A percentile compares a stretch with the other conserved stretches of the same genome.
phyloP scores from a whole-genome alignment of 2,329 filamentous ascomycete genomes.

The Cryphonectria parasitica region DNA sequence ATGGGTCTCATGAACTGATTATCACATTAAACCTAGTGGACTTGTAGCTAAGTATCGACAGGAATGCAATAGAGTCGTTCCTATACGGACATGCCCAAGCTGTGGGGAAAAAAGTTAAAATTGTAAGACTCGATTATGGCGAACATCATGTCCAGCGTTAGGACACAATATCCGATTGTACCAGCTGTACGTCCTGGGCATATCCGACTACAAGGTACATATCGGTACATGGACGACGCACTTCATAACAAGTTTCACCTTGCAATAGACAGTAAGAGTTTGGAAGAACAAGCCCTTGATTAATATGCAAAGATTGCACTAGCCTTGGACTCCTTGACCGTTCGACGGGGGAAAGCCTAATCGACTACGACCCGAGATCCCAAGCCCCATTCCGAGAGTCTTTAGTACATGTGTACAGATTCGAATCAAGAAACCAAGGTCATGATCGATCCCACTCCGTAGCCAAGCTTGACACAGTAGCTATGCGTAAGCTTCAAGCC shows the following conservation, averaged over 20 bases:
- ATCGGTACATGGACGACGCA: not conserved
- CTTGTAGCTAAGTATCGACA: not conserved
- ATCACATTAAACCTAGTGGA: not conserved
- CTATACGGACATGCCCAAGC: not conserved
- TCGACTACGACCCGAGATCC: too few species aligned
- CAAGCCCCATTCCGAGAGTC: not conserved
- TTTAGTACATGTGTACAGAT: not conserved
- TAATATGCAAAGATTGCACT: not conserved
- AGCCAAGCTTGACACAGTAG: not conserved
- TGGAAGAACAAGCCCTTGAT: constrained; percentile 14
- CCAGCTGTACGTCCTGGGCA: not conserved
- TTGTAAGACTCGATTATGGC: too few species aligned
- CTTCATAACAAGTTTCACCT: not conserved
- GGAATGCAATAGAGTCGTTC: not conserved
- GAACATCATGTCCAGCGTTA: too few species aligned
- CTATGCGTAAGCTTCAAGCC: not conserved
- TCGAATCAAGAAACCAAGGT: not conserved
- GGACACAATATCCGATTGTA: not conserved
- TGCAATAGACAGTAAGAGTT: not conserved
- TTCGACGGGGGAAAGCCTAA: not conserved
- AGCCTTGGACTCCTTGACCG: not conserved
- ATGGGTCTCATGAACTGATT: not conserved
- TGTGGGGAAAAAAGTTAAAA: too few species aligned
- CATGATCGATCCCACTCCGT: not conserved
- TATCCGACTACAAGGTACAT: not conserved